Evolutionary conservation across 805 yeast genomes (phyloP), one percentile per base, ranked within the genome.

Genomic region (Clavispora carvajalis): DNA sequence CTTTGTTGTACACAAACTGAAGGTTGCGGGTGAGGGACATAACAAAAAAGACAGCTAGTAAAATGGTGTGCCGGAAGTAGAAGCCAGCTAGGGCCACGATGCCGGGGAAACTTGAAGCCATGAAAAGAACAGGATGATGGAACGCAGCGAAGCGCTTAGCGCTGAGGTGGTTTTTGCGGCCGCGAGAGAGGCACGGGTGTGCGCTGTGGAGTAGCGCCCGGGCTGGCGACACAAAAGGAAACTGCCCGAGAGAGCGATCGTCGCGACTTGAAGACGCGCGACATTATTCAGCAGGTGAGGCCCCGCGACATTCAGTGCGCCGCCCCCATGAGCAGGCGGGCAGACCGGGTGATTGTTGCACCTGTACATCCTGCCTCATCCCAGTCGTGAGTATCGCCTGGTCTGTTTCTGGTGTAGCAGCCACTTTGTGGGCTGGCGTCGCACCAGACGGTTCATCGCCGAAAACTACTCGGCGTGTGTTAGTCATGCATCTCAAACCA

Each of bases 11-110:
- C 17, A 73, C 54, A 49, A 62, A 80, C 50, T 80, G 77, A 43
- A 65, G 52, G 38, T 76, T 70, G 43, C 86, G 71, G 48, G 68
- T 68, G 22, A 78, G 58, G 9, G 88, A 78, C 57, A 79, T 77
- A 23, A 76, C 25, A 35, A 80, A 65, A 52, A 77, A 83, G 11
- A 83, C 47, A 16, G 69, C 44, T 25, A 83, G 63, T 80, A 54
- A 51, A 25, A 49, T 45, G 29, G 51, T 22, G 35, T 44, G 44
- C 23, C 43, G 31, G 28, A 38, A 13, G 44, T 43, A 46, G 35
- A 38, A 47, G 10, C 17, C 19, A 6, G 37, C 37, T 33, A n/a
- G 21, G 13, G 33, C 34, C 26, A 26, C 34, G 30, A 34, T 15
- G 9, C 26, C 26, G 19, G 36, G 23, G 13, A 22, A 15, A 8